Base-by-base conservation (phyloP, 768 basidiomycete genomes). In the Boletus rubescentipes region DNA sequence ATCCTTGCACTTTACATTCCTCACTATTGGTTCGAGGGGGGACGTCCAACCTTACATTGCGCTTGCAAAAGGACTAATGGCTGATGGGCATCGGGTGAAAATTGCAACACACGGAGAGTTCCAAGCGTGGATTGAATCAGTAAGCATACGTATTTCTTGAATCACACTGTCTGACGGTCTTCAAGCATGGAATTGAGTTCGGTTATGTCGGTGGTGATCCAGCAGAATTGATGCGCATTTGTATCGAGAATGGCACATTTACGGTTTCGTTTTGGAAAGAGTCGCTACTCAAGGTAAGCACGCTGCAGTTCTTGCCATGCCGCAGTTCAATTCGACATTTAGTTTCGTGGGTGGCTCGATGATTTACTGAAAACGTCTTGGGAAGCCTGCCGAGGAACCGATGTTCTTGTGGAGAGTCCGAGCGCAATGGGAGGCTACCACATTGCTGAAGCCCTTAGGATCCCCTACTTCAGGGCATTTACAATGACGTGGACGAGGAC, bases 41-140 rank as follows among this genome's bases (percentile, higher is more conserved):
- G 96, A 99, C 68, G 97, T 98, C 9, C 96, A 99, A 70, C 96
- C 96, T 11, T 99, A 98, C 67, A 98, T 99, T 62, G 87, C 97
- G 2, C 78, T 99, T 9, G 91, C 91, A 21, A 97, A 95, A 70
- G 95, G 93, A 0, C 73, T 96, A 23, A 86, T 91, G 72, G 83
- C 85, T 6, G 91, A 96, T 68, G 96, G 96, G 0, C 96, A 99
- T 71, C 80, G 75, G 38, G 87, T 86, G 53, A 85, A 85, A 59
- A 98, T 99, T 57, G 96, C 97, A 4, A 95, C 93, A 9, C 96
- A 99, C 61, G 89, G 86, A 21, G 97, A 98, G 71, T 99, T 95
- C 72, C 83, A 84, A 69, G 86, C 88, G 41, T 99, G 96, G 96
- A 86, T 97, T 53, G 92, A 94, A 78, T 85, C 91, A 50, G 93